These are phyloP conservation scores for Trichopus zeylanicus DNA, from an alignment of 116 monocot genomes.

Conservation along the genomic window DNA sequence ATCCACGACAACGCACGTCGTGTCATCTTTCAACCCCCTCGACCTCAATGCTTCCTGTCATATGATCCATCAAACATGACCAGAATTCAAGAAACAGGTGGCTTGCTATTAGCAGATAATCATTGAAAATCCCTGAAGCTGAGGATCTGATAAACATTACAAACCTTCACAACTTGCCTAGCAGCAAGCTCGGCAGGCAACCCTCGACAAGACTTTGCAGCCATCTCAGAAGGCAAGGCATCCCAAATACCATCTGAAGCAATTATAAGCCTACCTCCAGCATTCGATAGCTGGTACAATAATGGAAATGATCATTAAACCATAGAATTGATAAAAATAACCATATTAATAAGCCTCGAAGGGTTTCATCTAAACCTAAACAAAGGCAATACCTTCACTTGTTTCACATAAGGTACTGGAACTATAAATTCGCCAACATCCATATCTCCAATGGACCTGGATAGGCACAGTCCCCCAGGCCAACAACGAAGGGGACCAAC, in stretches of 20 bases:
- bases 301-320: background rate
- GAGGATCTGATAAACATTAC: background rate
- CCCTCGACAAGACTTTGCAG: constrained; percentile 57
- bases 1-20: constrained; percentile 67
- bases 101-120: background rate
- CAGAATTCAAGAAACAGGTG: background rate
- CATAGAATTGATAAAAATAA: background rate
- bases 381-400: constrained; percentile 42
- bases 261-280: constrained; percentile 64
- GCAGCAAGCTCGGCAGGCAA: constrained; percentile 69
- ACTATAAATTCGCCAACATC: constrained; percentile 72
- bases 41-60: constrained; percentile 56
- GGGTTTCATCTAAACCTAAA: background rate
- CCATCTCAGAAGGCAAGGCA: constrained; percentile 50
- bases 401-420: constrained; percentile 65
- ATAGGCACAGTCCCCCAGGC: constrained; percentile 70
- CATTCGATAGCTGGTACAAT: constrained; percentile 33
- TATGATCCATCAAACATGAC: constrained; percentile 5
- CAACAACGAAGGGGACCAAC: constrained; percentile 68
- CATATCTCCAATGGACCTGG: constrained; percentile 69
- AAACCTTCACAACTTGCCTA: constrained; percentile 62
- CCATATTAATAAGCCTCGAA: background rate
- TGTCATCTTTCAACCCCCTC: constrained; percentile 73
- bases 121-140: background rate
- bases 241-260: constrained; percentile 82